Conservation (phyloP, 2,329 filamentous ascomycete species). For the Aureobasidium mangrovei region DNA sequence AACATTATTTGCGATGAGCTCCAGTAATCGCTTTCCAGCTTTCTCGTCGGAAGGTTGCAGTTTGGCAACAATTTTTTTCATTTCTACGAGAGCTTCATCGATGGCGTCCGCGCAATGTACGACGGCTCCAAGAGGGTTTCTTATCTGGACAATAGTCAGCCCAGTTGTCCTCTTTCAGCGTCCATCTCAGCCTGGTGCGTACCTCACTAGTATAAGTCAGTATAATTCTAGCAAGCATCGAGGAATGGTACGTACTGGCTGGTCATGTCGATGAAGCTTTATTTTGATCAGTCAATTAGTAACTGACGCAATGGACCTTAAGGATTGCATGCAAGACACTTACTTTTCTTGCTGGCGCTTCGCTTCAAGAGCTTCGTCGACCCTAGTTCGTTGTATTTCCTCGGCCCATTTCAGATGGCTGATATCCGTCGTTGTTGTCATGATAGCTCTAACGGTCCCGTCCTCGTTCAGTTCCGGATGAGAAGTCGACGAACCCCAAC, state of each 20-base stretch:
- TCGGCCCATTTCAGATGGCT: constrained; percentile 38
- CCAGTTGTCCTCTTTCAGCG: fast-evolving
- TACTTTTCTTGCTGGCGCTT: constrained; percentile 14
- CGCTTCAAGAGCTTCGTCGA: constrained; percentile 19
- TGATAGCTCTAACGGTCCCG: constrained; percentile 30
- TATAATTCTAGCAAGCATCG: not conserved
- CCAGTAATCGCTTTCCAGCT: constrained; percentile 17
- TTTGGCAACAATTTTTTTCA: constrained; percentile 10
- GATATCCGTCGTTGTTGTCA: constrained; percentile 38
- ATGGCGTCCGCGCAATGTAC: constrained; percentile 18
- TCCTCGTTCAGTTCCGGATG: constrained; percentile 23
- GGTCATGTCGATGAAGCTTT: constrained; percentile 30
- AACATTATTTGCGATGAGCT: constrained; percentile 24
- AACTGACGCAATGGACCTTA: not conserved
- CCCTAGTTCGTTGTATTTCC: constrained; percentile 29
- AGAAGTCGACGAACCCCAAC: constrained; percentile 17
- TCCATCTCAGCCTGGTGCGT: not conserved
- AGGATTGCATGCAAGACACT: not conserved
- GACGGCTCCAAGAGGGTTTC: constrained; percentile 18
- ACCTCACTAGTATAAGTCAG: constrained; percentile 12
- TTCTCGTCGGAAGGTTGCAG: constrained; percentile 15
- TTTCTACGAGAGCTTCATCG: constrained; percentile 13
- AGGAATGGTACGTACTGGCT: constrained; percentile 28
- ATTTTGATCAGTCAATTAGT: not conserved
- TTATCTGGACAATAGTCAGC: constrained; percentile 13